Percentiles rank a stretch among this genome's conserved stretches.
phyloP scores from a whole-genome alignment of 2,329 filamentous ascomycete genomes.

The Phyllosticta citriasiana region DNA sequence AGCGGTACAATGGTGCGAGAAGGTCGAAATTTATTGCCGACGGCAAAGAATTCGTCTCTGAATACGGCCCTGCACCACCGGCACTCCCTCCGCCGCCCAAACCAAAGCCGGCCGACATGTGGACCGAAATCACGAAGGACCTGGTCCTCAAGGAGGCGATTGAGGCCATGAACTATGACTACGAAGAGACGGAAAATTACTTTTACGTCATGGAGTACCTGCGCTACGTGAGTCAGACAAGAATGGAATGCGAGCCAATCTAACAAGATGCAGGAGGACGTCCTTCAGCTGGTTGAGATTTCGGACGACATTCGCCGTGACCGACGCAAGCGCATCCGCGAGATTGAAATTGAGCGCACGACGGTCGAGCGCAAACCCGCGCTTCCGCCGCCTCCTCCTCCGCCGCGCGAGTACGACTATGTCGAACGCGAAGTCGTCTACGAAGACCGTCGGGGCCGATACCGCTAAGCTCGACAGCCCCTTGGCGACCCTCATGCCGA shows the following conservation, averaged over 20 bases:
- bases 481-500: background rate
- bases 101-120: conserved; percentile 49
- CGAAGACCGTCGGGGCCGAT: conserved; percentile 37
- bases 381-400: conserved; percentile 13
- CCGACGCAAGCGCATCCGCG: conserved; percentile 47
- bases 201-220: conserved; percentile 93
- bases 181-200: conserved; percentile 78
- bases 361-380: conserved; percentile 32
- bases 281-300: conserved; percentile 70
- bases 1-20: conserved; percentile 68
- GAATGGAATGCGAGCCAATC: background rate
- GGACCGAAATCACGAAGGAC: conserved; percentile 96
- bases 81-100: conserved; percentile 16
- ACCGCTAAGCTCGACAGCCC: conserved; percentile 19
- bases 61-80: conserved; percentile 23
- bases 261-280: conserved; percentile 59
- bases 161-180: conserved; percentile 73
- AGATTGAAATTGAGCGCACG: conserved; percentile 52
- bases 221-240: conserved; percentile 57
- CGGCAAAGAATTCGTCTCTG: conserved; percentile 41
- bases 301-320: conserved; percentile 71
- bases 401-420: conserved; percentile 46
- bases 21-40: conserved; percentile 65
- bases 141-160: conserved; percentile 80
- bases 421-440: conserved; percentile 60